Base-by-base conservation (phyloP, 352 stramenopile genomes). In the Phytophthora colocasiae region DNA sequence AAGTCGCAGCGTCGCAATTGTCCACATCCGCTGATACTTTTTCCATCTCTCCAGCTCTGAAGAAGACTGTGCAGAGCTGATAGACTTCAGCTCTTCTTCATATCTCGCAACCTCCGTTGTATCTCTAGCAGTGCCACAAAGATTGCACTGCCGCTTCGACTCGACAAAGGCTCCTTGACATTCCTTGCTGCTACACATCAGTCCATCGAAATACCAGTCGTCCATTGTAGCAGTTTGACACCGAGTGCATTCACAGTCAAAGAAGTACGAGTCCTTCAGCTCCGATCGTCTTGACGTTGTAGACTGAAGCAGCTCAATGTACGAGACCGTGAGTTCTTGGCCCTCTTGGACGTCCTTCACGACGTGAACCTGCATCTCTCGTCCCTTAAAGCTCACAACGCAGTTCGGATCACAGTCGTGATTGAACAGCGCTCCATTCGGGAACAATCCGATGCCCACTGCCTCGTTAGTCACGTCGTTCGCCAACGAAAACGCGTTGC, bases 401-500 rank as follows among this genome's bases (percentile, higher is more conserved):
- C 86, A 93, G 46, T 92, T 95, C 2, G 86, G 86, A 1, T 63
- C 63, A 34, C 86, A 95, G 59, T 83, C 82, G 54, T 95, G 86
- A 69, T 95, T 95, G 26, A 92, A 85, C 31, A 93, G 66, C 38
- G 86, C 77, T 29, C 81, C 81, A 6, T 82, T 32, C 0, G 80
- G 81, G 56, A 87, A 93, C 45, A 95, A 55, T 0, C 84, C 86
- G 49, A 95, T 79, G 27, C 84, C 86, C 8, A 89, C 53, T n/a
- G 70, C 69, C 29, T 69, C 63, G 26, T 80, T 77, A 22, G 76
- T 72, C 40, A 78, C 22, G 31, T 77, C 74, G 26, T 87, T 81
- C 22, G 71, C 79, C 8, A 95, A 58, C 4, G 86, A 89, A 56
- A 95, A 95, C 6, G 81, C 86, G 53, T 95, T 95, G 78, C 86